phyloP scores from a whole-genome alignment of 345 rosid species.

The Eucalyptus tenuipes region DNA sequence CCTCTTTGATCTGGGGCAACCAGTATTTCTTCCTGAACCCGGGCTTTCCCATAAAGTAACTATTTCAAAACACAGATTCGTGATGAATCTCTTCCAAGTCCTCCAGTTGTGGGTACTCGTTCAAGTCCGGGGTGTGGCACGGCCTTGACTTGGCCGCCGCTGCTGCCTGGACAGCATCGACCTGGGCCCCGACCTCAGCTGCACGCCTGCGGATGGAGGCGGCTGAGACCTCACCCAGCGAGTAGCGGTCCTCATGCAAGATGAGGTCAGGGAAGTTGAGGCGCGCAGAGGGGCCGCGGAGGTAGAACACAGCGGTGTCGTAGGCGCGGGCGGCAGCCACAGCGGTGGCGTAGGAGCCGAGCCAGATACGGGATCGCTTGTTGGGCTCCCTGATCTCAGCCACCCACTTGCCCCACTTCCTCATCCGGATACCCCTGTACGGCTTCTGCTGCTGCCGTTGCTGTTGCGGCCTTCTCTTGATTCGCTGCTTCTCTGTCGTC shows the following conservation, averaged over 20 bases:
- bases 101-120: slow-evolving; percentile 21
- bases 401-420: slow-evolving; percentile 53
- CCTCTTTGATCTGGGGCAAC: neutral
- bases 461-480: neutral
- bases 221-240: slow-evolving; percentile 10
- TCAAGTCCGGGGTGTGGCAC: slow-evolving; percentile 25
- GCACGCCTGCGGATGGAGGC: slow-evolving; percentile 28
- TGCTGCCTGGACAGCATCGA: slow-evolving; percentile 8
- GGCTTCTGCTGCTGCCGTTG: slow-evolving; percentile 9
- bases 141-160: neutral
- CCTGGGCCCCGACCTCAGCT: slow-evolving; percentile 33
- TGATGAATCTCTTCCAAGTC: neutral
- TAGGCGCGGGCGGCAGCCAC: slow-evolving; percentile 40
- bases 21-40: neutral
- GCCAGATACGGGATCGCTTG: slow-evolving; percentile 37
- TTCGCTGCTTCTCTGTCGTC: neutral
- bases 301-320: slow-evolving; percentile 41
- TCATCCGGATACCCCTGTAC: slow-evolving; percentile 36
- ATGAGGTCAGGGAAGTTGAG: slow-evolving; percentile 36
- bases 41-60: neutral
- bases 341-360: slow-evolving; percentile 33
- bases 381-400: slow-evolving; percentile 43
- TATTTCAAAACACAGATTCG: neutral
- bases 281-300: slow-evolving; percentile 34
- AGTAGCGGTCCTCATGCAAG: neutral